phyloP scores from a whole-genome alignment of 805 yeast species.

The Tetrapisispora iriomotensis region DNA sequence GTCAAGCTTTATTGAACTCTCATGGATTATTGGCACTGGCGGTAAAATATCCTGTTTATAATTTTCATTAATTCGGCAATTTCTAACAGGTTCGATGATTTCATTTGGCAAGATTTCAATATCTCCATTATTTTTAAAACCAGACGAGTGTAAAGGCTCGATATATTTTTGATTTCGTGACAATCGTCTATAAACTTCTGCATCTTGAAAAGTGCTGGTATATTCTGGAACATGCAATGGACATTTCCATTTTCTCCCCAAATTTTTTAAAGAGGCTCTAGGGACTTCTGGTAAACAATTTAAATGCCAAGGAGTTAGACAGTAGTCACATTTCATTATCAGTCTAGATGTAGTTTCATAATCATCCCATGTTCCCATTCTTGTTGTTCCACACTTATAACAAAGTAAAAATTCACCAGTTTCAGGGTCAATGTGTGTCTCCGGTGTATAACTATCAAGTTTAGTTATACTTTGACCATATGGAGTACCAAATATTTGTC shows the following conservation, averaged over 20 bases:
- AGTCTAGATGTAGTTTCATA: conserved; percentile 36
- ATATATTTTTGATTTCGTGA: conserved; percentile 42
- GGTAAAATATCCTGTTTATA: conserved; percentile 9
- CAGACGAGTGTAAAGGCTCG: conserved; percentile 47
- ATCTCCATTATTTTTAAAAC: conserved; percentile 44
- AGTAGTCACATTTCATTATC: conserved; percentile 71
- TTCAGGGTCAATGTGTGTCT: conserved; percentile 49
- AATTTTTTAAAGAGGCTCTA: conserved; percentile 55
- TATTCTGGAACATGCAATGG: conserved; percentile 56
- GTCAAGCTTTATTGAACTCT: conserved; percentile 22
- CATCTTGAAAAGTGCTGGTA: conserved; percentile 4
- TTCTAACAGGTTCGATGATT: conserved; percentile 19
- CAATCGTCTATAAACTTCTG: conserved; percentile 33
- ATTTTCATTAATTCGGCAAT: conserved; percentile 16
- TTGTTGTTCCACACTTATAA: conserved; percentile 65
- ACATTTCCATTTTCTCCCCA: conserved; percentile 82
- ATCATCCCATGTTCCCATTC: conserved; percentile 37
- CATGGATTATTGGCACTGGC: conserved; percentile 18
- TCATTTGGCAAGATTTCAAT: conserved; percentile 45
- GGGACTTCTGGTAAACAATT: conserved; percentile 75
- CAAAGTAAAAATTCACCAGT: conserved; percentile 60
- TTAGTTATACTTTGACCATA: conserved; percentile 27
- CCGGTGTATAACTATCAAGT: conserved; percentile 40
- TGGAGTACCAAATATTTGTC: conserved; percentile 40
- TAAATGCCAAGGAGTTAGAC: conserved; percentile 76